Evolutionary conservation across 148 eudicot species (phyloP).

Genomic region (Rhododendron griersonianum): DNA sequence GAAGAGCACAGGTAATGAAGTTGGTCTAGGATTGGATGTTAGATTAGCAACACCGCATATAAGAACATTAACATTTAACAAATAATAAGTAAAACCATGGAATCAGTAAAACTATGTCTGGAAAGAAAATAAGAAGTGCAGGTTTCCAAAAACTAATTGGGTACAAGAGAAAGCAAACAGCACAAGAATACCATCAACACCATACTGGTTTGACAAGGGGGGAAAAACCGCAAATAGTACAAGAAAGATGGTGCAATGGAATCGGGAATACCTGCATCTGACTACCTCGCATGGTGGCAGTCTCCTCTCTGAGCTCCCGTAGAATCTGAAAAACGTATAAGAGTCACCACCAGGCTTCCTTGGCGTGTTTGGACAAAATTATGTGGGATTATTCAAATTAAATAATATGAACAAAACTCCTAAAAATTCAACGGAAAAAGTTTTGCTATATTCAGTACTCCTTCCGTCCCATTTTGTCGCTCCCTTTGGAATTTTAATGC

Average conservation of each 20-base stretch:
- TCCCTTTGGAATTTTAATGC: no score
- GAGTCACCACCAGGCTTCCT: not conserved
- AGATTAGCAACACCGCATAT: not conserved
- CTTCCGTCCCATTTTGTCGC: no score
- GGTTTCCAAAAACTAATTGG: not conserved
- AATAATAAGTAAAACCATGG: not conserved
- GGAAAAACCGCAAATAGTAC: not conserved
- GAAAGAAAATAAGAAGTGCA: not conserved
- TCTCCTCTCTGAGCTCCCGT: constrained; percentile 74
- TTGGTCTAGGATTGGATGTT: not conserved
- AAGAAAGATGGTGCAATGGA: not conserved
- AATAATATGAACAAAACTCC: not conserved
- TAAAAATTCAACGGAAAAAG: not conserved
- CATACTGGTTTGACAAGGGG: not conserved
- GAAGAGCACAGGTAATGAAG: not conserved
- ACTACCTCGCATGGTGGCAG: constrained; percentile 72
- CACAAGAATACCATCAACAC: not conserved
- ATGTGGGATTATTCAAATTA: not conserved
- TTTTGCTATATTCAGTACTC: no score
- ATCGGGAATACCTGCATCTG: constrained; percentile 70
- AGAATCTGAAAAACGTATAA: constrained; percentile 35
- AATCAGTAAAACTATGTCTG: not conserved
- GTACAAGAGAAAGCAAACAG: not conserved
- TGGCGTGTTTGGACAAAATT: not conserved
- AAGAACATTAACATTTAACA: not conserved